phyloP scores from a whole-genome alignment of 2,329 filamentous ascomycete genomes.

The Epichloe sylvatica region DNA sequence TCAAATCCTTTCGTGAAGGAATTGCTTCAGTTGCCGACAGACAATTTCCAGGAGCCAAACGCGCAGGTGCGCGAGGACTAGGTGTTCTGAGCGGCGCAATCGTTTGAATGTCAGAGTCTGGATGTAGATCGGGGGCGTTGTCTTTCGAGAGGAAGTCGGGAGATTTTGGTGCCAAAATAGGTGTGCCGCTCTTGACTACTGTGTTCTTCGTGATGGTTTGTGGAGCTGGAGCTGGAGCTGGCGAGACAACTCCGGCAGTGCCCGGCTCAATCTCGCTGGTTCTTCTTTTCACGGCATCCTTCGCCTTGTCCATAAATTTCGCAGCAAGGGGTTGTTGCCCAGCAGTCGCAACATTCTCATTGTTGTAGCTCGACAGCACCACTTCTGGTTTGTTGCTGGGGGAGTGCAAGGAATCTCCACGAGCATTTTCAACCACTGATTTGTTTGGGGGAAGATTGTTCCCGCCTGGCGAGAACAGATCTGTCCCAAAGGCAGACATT shows the following conservation, averaged over 20 bases:
- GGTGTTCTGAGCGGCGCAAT: slow-evolving; percentile 21
- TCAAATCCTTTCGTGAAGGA: slow-evolving; percentile 19
- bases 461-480: slow-evolving; percentile 33
- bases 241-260: neutral
- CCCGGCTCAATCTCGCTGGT: neutral
- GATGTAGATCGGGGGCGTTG: slow-evolving; percentile 4
- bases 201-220: neutral
- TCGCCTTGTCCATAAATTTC: neutral
- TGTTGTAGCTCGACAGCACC: neutral
- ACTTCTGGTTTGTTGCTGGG: neutral
- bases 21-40: slow-evolving; percentile 13
- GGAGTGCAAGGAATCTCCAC: neutral
- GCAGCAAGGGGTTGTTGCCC: neutral
- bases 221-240: neutral
- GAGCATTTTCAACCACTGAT: neutral
- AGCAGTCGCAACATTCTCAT: neutral
- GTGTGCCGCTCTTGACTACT: neutral
- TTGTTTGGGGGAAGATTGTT: neutral
- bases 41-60: neutral
- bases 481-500: slow-evolving; percentile 46
- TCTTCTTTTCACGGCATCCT: neutral
- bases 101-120: slow-evolving; percentile 6
- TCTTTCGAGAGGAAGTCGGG: neutral
- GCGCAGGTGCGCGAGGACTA: slow-evolving; percentile 13
- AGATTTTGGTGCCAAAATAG: neutral